Base-by-base conservation (phyloP, 2,329 filamentous ascomycete species). In the Fusarium penzigii region DNA sequence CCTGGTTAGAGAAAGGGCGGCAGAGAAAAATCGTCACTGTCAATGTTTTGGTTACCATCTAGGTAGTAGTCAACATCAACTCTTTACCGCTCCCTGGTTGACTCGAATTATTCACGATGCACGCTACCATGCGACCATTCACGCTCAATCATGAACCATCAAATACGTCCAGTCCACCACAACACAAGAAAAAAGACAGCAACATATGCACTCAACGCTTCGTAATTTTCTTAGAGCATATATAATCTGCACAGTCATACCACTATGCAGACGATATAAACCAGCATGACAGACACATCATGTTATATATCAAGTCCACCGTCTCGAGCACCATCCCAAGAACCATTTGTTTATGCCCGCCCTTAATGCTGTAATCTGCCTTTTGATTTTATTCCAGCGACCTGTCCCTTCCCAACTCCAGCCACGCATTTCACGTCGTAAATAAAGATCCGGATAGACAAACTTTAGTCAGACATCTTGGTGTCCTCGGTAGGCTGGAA, bases 401-500 rank as follows among this genome's bases (percentile, higher is more conserved):
- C 36, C 13, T 11, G 10, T 29, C 25, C 39, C 29, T 17, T 38
- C 16, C 40, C 16, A 17, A 36, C 32, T 36, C 32, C 32, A 9
- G 32, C 32, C 16, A 14, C 32, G 32, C 32, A 36, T 36, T 36
- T 36, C 32, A 36, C 32, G 32, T 36, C 32, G 32, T 36, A 36
- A 36, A 36, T 36, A 11, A 36, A 36, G 32, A 25, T 13, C 16
- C 17, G 4, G 10, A 36, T 25, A 14, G 5, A 36, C 10, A 36
- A 14, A 14, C 32, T 54, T 50, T 72, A 74, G 43, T 68, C 72
- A 25, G 70, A 69, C 88, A 91, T 91, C 74, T 86, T 84, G 58
- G 89, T 87, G 55, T 86, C 84, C 57, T 86, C 81, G 39, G 81
- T 70, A 46, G 83, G 84, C 68, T 86, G 77, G 69, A 87, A 87